Conservation (phyloP, 1,284 basidiomycete species). For the Cutaneotrichosporon dermatis region DNA sequence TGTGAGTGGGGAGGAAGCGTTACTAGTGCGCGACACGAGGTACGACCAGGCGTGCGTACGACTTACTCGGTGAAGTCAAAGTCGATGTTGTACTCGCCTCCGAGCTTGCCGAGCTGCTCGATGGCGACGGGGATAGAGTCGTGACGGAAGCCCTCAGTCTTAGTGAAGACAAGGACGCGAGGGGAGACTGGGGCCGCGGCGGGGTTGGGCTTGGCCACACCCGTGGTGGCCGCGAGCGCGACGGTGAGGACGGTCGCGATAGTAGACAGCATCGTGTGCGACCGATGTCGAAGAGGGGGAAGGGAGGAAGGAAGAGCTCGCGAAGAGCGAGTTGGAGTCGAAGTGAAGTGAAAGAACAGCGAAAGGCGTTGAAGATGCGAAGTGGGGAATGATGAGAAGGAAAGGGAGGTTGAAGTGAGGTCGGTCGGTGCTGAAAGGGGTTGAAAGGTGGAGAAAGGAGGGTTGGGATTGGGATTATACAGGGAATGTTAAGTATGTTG, state of each 20-base stretch:
- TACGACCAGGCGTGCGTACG: background rate
- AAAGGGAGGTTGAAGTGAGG: too few relatives aligned
- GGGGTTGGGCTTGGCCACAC: constrained; percentile 3
- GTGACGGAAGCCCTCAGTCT: constrained; percentile 56
- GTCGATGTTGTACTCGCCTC: constrained; percentile 50
- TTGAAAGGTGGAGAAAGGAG: too few relatives aligned
- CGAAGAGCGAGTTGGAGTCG: background rate
- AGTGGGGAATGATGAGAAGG: background rate
- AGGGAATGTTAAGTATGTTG: too few relatives aligned
- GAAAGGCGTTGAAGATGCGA: background rate
- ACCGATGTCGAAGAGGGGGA: background rate
- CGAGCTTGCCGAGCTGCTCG: constrained; percentile 52
- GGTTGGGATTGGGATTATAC: too few relatives aligned
- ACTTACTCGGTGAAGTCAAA: constrained; percentile 62
- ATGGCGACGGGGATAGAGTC: constrained; percentile 71
- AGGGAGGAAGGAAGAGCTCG: background rate
- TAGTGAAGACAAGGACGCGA: constrained; percentile 38
- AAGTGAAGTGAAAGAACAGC: background rate
- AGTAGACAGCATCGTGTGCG: background rate
- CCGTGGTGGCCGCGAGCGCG: background rate
- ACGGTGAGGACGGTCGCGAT: background rate
- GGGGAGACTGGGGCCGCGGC: constrained; percentile 13
- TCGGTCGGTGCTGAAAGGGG: too few relatives aligned
- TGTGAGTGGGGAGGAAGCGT: background rate
- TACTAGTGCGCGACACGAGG: too few relatives aligned